A percentile compares a stretch with the other conserved stretches of the same genome.
Conservation (phyloP, 345 rosid species). For the Lepidium africanum region DNA sequence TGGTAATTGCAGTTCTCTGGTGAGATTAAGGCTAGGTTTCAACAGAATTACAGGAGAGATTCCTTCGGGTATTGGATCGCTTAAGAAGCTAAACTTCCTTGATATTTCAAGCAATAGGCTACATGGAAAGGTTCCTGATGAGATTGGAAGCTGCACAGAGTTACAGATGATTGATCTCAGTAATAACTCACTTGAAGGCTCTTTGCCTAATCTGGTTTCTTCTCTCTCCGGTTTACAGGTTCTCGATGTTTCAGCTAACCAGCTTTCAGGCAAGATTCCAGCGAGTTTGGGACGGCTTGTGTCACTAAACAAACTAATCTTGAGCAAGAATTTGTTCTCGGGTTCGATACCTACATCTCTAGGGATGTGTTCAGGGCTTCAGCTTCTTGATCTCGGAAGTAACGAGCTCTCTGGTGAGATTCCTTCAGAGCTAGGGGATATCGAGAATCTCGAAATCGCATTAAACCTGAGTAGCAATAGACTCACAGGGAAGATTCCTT, state of each 20-base stretch:
- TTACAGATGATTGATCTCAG: slow-evolving; percentile 84
- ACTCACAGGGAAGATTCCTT: slow-evolving; percentile 71
- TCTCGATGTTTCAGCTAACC: slow-evolving; percentile 62
- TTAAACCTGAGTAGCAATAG: slow-evolving; percentile 79
- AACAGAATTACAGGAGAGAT: slow-evolving; percentile 62
- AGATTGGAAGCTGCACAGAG: slow-evolving; percentile 61
- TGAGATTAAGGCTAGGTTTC: slow-evolving; percentile 67
- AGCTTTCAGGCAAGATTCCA: slow-evolving; percentile 50
- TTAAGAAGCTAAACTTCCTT: slow-evolving; percentile 60
- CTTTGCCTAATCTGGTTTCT: slow-evolving; percentile 55
- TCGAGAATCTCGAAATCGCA: slow-evolving; percentile 80
- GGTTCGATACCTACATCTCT: slow-evolving; percentile 68
- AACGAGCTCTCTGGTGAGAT: slow-evolving; percentile 64
- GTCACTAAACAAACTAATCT: slow-evolving; percentile 58
- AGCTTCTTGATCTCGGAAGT: slow-evolving; percentile 82
- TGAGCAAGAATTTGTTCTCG: slow-evolving; percentile 57
- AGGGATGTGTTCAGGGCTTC: slow-evolving; percentile 71
- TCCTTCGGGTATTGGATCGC: slow-evolving; percentile 61
- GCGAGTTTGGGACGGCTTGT: slow-evolving; percentile 66
- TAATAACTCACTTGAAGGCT: slow-evolving; percentile 60
- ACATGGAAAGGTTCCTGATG: slow-evolving; percentile 58
- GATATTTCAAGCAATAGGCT: slow-evolving; percentile 70
- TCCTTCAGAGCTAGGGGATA: slow-evolving; percentile 60
- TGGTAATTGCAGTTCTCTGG: slow-evolving; percentile 65
- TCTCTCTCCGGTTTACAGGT: slow-evolving; percentile 65